phyloP scores from a whole-genome alignment of 1,139 yeast genomes.

The Ogataea hybrid region DNA sequence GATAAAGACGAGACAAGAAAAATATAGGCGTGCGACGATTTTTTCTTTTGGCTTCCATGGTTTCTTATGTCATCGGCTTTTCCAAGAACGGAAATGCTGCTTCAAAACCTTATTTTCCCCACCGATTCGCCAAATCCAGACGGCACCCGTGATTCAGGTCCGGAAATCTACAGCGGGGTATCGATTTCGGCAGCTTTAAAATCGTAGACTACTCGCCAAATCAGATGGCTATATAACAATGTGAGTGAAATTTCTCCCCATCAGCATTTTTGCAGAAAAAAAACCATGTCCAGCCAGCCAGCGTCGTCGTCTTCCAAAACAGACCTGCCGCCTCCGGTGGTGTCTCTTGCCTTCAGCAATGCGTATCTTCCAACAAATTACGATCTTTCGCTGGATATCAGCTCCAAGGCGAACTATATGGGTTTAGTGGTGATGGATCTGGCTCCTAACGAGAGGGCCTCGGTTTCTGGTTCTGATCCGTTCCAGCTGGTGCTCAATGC shows the following conservation, averaged over 20 bases:
- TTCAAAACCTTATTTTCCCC: not conserved
- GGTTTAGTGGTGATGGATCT: conserved; percentile 45
- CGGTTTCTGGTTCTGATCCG: conserved; percentile 7
- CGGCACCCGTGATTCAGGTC: not conserved
- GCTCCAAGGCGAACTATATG: conserved; percentile 52
- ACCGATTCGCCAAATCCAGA: conserved; percentile 4
- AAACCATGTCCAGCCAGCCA: not conserved
- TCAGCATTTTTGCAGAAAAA: not conserved
- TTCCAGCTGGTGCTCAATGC: conserved; percentile 42
- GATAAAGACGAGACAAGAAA: conserved; percentile 5
- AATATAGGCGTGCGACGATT: not conserved
- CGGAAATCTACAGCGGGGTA: not conserved
- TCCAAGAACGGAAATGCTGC: not conserved
- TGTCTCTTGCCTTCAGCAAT: conserved; percentile 32
- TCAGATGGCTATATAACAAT: not conserved
- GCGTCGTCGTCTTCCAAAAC: not conserved
- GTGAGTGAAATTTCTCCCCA: not conserved
- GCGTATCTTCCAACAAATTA: conserved; percentile 44
- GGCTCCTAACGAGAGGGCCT: conserved; percentile 24
- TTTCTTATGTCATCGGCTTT: not conserved
- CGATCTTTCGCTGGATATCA: conserved; percentile 40
- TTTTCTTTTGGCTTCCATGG: not conserved
- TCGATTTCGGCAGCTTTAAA: not conserved
- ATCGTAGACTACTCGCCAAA: conserved; percentile 5
- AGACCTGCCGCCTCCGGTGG: conserved; percentile 12